Percentiles rank a stretch among this genome's conserved stretches.
Evolutionary conservation across 208 protist genomes (phyloP).

Genomic region (Trypanosoma caninum): DNA sequence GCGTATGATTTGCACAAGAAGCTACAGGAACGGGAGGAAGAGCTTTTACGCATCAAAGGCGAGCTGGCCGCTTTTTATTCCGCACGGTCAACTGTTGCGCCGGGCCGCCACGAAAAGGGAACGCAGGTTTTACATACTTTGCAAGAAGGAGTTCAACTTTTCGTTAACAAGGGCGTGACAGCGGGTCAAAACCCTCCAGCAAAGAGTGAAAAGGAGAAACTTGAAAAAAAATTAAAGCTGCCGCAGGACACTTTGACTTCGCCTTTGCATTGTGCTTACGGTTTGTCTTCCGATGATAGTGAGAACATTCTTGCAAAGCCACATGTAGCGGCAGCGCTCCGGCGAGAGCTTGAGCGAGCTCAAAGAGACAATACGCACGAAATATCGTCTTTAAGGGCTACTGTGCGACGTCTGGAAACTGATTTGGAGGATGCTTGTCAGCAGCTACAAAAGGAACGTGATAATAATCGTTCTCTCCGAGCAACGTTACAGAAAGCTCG

Average conservation of each 20-base stretch:
- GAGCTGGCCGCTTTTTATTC: conserved; percentile 20
- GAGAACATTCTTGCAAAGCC: conserved; percentile 37
- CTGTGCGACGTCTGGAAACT: conserved; percentile 39
- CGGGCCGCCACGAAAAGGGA: conserved; percentile 22
- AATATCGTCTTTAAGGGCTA: conserved; percentile 52
- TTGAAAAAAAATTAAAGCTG: background rate
- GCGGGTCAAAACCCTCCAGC: background rate
- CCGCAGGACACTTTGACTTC: background rate
- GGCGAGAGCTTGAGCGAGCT: conserved; percentile 43
- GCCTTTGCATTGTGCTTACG: background rate
- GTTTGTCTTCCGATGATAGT: conserved; percentile 4
- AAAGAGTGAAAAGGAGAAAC: background rate
- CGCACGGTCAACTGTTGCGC: background rate
- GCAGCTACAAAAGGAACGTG: conserved; percentile 55
- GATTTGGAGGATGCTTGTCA: conserved; percentile 40
- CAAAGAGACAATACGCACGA: conserved; percentile 67
- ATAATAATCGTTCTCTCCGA: conserved; percentile 36
- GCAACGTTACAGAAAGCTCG: conserved; percentile 37
- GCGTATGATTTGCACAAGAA: conserved; percentile 70
- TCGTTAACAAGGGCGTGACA: background rate
- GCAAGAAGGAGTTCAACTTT: conserved; percentile 4
- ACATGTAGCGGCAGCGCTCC: conserved; percentile 49
- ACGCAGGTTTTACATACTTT: conserved; percentile 42
- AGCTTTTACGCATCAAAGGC: conserved; percentile 53
- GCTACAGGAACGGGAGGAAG: conserved; percentile 63